Percentiles rank a stretch among this genome's conserved stretches.
Evolutionary conservation across 345 rosid genomes (phyloP).

Genomic region (Iberis pinnata): DNA sequence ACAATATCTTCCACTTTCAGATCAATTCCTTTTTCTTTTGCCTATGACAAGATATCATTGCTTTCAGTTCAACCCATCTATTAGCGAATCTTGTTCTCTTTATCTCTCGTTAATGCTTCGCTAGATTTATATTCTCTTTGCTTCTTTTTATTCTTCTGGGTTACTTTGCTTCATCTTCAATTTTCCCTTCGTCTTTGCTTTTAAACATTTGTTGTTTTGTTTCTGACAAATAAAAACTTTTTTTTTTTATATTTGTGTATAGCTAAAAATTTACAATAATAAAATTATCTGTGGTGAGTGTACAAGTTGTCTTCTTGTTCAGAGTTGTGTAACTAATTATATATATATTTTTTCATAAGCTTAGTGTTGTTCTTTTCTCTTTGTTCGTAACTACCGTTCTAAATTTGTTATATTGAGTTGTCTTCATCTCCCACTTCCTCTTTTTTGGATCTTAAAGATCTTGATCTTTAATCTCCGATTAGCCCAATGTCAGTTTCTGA

Average conservation of each 20-base stretch:
- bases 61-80: not conserved
- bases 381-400: conserved; percentile 28
- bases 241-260: conserved; percentile 10
- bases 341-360: conserved; percentile 6
- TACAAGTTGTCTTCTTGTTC: conserved; percentile 32
- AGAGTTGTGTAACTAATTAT: conserved; percentile 20
- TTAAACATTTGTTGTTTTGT: conserved; percentile 25
- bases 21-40: no score
- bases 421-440: conserved; percentile 27
- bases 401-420: conserved; percentile 23
- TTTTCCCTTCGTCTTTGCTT: conserved; percentile 12
- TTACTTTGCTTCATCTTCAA: conserved; percentile 29
- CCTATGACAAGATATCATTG: no score
- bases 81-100: conserved; percentile 19
- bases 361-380: conserved; percentile 10
- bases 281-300: not conserved
- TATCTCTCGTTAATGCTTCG: conserved; percentile 17
- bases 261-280: not conserved
- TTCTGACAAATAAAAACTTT: conserved; percentile 16
- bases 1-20: conserved; percentile 10
- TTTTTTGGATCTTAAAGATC: conserved; percentile 32
- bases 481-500: conserved; percentile 32
- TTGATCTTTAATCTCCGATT: conserved; percentile 24
- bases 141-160: not conserved
- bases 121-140: not conserved